Conservation (phyloP, 768 basidiomycete species). For the Trametes maxima region DNA sequence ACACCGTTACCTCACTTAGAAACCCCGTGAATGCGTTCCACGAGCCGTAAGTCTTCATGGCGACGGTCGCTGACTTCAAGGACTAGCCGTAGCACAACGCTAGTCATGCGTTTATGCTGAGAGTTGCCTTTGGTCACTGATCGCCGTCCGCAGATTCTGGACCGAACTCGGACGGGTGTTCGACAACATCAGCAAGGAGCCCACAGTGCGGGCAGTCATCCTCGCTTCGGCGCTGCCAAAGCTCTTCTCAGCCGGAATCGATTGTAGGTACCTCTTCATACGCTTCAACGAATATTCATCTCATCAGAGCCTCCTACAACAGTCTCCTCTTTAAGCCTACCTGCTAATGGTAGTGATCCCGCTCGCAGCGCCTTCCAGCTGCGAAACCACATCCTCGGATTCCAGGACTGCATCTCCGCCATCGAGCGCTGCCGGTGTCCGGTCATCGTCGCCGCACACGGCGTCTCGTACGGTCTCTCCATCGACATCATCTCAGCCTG, state of each 20-base stretch:
- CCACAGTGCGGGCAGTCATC: constrained; percentile 71
- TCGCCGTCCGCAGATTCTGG: constrained; percentile 60
- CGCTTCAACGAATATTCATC: no score
- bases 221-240: constrained; percentile 71
- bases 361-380: constrained; percentile 55
- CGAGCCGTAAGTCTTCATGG: constrained; percentile 39
- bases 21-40: constrained; percentile 70
- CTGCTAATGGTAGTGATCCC: constrained; percentile 44
- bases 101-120: neutral
- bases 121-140: neutral
- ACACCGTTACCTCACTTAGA: constrained; percentile 35
- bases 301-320: neutral
- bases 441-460: constrained; percentile 82
- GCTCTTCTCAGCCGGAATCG: constrained; percentile 82
- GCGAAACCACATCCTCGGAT: constrained; percentile 50
- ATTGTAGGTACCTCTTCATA: constrained; percentile 51
- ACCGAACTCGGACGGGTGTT: constrained; percentile 65
- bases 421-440: constrained; percentile 74
- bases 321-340: constrained; percentile 3
- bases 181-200: constrained; percentile 50
- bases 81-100: neutral
- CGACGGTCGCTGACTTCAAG: neutral
- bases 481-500: constrained; percentile 77
- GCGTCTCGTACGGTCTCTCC: constrained; percentile 72
- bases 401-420: constrained; percentile 72